Evolutionary conservation across 176 grass and related monocot species (phyloP).

Genomic region (Melocanna baccifera): DNA sequence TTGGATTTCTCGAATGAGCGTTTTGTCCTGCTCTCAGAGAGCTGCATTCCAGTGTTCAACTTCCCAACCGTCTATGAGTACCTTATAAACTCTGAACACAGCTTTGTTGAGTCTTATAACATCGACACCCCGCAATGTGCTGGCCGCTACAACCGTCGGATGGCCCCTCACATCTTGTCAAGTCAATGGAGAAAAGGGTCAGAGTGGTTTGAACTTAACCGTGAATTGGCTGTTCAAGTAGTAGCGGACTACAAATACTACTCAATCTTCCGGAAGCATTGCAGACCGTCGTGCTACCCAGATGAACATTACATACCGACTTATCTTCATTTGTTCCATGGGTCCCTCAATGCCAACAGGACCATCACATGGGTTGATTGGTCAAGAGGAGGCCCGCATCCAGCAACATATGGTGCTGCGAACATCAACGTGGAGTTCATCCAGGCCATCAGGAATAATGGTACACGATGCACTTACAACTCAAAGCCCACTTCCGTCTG

Average conservation of each 20-base stretch:
- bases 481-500: slow-evolving; percentile 54
- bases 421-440: slow-evolving; percentile 57
- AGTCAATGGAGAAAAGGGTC: slow-evolving; percentile 77
- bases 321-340: slow-evolving; percentile 68
- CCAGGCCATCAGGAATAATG: slow-evolving; percentile 77
- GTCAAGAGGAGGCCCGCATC: slow-evolving; percentile 87
- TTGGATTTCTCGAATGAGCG: slow-evolving; percentile 84
- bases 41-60: slow-evolving; percentile 74
- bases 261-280: slow-evolving; percentile 62
- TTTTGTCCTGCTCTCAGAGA: slow-evolving; percentile 71
- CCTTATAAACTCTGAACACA: slow-evolving; percentile 63
- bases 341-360: slow-evolving; percentile 65
- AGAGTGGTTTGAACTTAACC: slow-evolving; percentile 80
- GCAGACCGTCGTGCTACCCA: slow-evolving; percentile 73
- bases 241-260: slow-evolving; percentile 73
- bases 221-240: slow-evolving; percentile 57
- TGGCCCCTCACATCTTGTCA: slow-evolving; percentile 68
- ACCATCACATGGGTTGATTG: slow-evolving; percentile 89
- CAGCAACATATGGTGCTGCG: slow-evolving; percentile 64
- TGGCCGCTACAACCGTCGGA: slow-evolving; percentile 72
- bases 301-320: slow-evolving; percentile 93
- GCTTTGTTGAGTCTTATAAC: slow-evolving; percentile 73
- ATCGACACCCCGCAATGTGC: slow-evolving; percentile 51
- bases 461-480: slow-evolving; percentile 61
- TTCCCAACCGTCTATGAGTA: slow-evolving; percentile 78